Base-by-base conservation (phyloP, 2,329 filamentous ascomycete species). In the Graphium sp. region DNA sequence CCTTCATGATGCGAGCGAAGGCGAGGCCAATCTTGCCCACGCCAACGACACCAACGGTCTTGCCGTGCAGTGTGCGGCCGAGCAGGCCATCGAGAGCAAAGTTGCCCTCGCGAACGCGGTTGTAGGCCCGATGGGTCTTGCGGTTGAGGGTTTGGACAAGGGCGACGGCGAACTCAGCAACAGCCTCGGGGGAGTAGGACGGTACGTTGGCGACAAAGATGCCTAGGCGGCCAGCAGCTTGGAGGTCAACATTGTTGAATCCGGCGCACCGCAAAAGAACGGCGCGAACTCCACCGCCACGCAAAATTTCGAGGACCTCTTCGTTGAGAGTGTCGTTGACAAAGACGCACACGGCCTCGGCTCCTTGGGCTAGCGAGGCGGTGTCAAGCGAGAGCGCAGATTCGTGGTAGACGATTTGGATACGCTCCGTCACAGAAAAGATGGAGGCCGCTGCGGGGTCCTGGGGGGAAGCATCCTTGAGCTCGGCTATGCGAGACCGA, bases 141-240 rank as follows among this genome's bases (percentile, higher is more conserved):
- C 74, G 67, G 45, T 77, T 74, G 24, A 78, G 55, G 2, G 72
- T 74, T 52, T 75, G 70, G 30, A 77, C 55, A 34, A 78, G 55
- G 2, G 71, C 68, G n/a, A 78, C 61, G 22, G 70, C 63, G 41
- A 76, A 78, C 54, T 79, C 74, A 37, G 73, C 73, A 3, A 79
- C 74, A 3, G 73, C 68, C 46, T 78, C 68, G 33, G 74, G 74
- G 6, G 70, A 73, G 50, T 79, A 79, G 4, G 68, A 63, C 2
- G 74, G 73, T 19, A 79, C 73, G 34, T 73, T 70, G 38, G 70
- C 69, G 24, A 77, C 70, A 40, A 66, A 65, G 37, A 79, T 49
- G 32, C 62, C 60, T 4, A 69, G 56, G 13, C 46, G 42, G 38
- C 60, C 53, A 31, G 74, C 74, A 2, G 56, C 52, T 12, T 46